Base-by-base conservation (phyloP, 2,329 filamentous ascomycete genomes). In the Penicillium oxalicum region DNA sequence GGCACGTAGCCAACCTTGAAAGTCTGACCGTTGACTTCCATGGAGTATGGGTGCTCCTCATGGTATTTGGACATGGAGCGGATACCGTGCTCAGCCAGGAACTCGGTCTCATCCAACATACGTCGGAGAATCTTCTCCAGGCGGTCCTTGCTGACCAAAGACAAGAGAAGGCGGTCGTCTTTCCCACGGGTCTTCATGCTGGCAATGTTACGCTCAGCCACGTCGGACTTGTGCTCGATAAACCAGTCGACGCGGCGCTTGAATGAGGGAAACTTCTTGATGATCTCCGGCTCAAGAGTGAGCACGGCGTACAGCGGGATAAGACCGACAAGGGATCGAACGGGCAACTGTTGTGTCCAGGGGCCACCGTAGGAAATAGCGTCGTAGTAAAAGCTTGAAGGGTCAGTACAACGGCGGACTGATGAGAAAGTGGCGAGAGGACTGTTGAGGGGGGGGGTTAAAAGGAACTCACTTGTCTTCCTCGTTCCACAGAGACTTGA, bases 241-340 rank as follows among this genome's bases (percentile, higher is more conserved):
- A 97, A 96, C 91, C 91, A 97, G 42, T 96, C 82, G 27, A 97
- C 76, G 47, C 91, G 82, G 72, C 88, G 90, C 74, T 95, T 95
- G 79, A 97, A 97, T 5, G 84, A 84, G 0, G 91, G 91, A 36
- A 97, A 83, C 65, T 86, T 87, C 72, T 94, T 90, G 68, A 97
- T 86, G 49, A 97, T 78, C 72, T 96, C 90, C 0, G 91, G 93
- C 70, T 97, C 93, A 9, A 97, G 77, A 0, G 93, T 97, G 53
- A 94, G 76, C 2, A 91, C 94, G 5, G 90, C 90, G 65, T 94
- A 97, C 9, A 97, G 80, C 1, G 91, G 91, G 55, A 97, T 97
- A 49, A 97, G 75, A 9, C 93, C 91, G 45, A 97, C 91, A 6
- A 97, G 80, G 12, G 91, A 97, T 50, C 90, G 80, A 45, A 97